Evolutionary conservation across 768 basidiomycete genomes (phyloP).

Genomic region (Leccinum barrowsii): DNA sequence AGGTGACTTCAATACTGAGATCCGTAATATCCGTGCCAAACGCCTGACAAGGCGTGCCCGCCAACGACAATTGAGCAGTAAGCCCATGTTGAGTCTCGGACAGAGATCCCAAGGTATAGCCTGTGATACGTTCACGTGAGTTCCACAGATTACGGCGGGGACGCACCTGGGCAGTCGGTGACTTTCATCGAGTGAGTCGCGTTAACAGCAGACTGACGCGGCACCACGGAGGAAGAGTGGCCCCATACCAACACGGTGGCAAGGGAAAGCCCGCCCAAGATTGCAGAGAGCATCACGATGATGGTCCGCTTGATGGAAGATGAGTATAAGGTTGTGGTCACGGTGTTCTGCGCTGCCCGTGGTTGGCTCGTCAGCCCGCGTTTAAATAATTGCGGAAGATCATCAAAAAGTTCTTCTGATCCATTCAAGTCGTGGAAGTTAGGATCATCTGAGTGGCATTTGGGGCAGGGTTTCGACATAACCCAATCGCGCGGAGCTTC

Average conservation of each 20-base stretch:
- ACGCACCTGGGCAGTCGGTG: conserved; percentile 31
- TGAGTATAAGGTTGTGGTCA: not conserved
- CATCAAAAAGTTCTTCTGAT: no score
- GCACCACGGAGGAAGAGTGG: conserved; percentile 3
- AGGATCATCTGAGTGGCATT: no score
- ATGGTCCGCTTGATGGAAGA: not conserved
- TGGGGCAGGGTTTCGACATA: no score
- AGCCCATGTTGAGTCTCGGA: conserved; percentile 45
- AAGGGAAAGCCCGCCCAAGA: conserved; percentile 9
- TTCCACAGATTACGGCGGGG: not conserved
- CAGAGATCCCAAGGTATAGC: conserved; percentile 51
- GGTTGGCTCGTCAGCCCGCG: no score
- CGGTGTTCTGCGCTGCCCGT: no score
- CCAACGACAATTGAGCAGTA: conserved; percentile 50
- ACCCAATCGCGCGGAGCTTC: no score
- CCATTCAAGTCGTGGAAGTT: no score
- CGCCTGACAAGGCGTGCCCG: conserved; percentile 57
- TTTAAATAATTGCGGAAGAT: no score
- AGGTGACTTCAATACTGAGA: conserved; percentile 64
- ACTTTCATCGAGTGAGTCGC: conserved; percentile 26
- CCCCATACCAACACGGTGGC: conserved; percentile 3
- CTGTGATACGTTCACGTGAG: conserved; percentile 28
- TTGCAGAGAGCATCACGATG: not conserved
- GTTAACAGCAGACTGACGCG: conserved; percentile 4
- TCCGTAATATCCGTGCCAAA: conserved; percentile 58